phyloP scores from a whole-genome alignment of 164 flowering plant species.

The Brasenia schreberi region DNA sequence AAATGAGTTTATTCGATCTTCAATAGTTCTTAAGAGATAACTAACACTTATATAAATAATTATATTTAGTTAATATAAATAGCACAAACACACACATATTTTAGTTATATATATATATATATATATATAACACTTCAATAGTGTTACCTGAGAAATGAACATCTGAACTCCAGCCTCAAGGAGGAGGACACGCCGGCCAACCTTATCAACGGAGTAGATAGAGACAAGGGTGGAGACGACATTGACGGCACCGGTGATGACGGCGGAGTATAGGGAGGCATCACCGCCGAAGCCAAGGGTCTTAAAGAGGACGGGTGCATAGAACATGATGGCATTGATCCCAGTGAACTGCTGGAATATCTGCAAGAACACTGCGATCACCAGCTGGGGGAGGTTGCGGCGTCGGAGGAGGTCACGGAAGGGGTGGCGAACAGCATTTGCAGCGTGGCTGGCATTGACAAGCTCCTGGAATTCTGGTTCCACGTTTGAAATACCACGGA shows the following conservation, averaged over 20 bases:
- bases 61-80: not conserved
- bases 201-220: conserved; percentile 81
- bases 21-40: too few species aligned
- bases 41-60: too few species aligned
- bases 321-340: conserved; percentile 96
- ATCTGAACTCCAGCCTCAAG: conserved; percentile 89
- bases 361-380: conserved; percentile 45
- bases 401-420: conserved; percentile 66
- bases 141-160: conserved; percentile 60
- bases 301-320: conserved; percentile 72
- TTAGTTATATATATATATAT: too few species aligned
- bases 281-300: conserved; percentile 63
- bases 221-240: conserved; percentile 75
- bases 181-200: conserved; percentile 67
- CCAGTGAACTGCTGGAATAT: conserved; percentile 92
- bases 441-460: conserved; percentile 70
- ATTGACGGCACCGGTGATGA: conserved; percentile 82
- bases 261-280: conserved; percentile 80
- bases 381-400: conserved; percentile 56
- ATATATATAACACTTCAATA: not conserved
- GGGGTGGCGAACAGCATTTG: conserved; percentile 73
- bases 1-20: too few species aligned
- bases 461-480: conserved; percentile 77
- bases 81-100: not conserved
- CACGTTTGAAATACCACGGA: conserved; percentile 68